Evolutionary conservation across 2,329 filamentous ascomycete genomes (phyloP).

Genomic region (Emmonsia crescens): DNA sequence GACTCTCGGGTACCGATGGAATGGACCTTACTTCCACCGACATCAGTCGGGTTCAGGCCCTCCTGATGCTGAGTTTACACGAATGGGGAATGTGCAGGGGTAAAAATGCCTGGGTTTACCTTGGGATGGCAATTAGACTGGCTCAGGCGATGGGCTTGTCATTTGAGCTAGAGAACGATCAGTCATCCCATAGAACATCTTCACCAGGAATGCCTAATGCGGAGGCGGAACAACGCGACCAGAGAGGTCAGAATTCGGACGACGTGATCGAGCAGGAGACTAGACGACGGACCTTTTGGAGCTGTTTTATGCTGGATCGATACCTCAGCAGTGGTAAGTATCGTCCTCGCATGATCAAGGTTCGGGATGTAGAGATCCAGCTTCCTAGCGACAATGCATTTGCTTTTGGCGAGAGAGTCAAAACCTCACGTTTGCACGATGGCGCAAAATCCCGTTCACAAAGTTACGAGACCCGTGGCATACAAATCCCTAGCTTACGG

Average conservation of each 20-base stretch:
- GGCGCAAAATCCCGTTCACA: constrained; percentile 25
- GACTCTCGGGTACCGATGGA: constrained; percentile 35
- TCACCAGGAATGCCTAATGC: constrained; percentile 14
- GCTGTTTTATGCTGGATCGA: constrained; percentile 47
- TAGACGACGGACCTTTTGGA: constrained; percentile 47
- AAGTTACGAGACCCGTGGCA: constrained; percentile 31
- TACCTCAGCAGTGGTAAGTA: constrained; percentile 46
- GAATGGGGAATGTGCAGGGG: constrained; percentile 48
- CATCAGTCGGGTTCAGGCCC: constrained; percentile 42
- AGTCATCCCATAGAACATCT: constrained; percentile 18
- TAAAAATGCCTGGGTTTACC: constrained; percentile 41
- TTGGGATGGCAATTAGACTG: constrained; percentile 37
- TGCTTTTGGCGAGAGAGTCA: constrained; percentile 43
- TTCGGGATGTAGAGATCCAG: constrained; percentile 43
- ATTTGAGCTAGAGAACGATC: constrained; percentile 38
- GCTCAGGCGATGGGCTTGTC: constrained; percentile 37
- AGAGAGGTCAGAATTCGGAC: constrained; percentile 32
- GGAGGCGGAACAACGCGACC: constrained; percentile 29
- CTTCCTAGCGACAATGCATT: constrained; percentile 48
- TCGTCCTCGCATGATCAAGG: constrained; percentile 42
- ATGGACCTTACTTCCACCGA: constrained; percentile 33
- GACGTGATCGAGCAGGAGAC: constrained; percentile 45
- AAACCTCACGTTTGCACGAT: constrained; percentile 40
- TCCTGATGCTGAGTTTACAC: constrained; percentile 46
- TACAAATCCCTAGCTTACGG: constrained; percentile 33